phyloP scores from a whole-genome alignment of 805 yeast species.

The Schwanniomyces yamadae region DNA sequence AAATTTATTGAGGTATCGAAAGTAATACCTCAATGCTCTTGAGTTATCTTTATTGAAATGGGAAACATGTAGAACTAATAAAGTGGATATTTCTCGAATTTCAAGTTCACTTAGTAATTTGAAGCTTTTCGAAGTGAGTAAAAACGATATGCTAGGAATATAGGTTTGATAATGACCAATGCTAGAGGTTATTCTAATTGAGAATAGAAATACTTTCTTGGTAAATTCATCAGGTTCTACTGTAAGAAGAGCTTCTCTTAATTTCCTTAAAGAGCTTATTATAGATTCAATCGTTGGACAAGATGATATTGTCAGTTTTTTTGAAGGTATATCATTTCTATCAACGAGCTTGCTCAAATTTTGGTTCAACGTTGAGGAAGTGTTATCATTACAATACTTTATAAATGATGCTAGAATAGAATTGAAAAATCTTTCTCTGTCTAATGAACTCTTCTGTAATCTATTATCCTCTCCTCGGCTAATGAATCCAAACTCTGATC shows the following conservation, averaged over 20 bases:
- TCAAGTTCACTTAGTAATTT: slow-evolving; percentile 29
- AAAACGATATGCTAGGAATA: slow-evolving; percentile 48
- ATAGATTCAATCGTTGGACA: slow-evolving; percentile 23
- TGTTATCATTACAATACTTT: slow-evolving; percentile 27
- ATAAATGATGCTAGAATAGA: slow-evolving; percentile 31
- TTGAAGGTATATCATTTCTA: slow-evolving; percentile 6
- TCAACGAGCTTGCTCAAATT: slow-evolving; percentile 10
- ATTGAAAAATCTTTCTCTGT: slow-evolving; percentile 41
- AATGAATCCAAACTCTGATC: slow-evolving; percentile 47
- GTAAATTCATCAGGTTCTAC: slow-evolving; percentile 36
- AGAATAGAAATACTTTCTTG: slow-evolving; percentile 46
- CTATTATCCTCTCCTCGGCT: slow-evolving; percentile 60
- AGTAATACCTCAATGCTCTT: slow-evolving; percentile 30
- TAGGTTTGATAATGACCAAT: slow-evolving; percentile 54
- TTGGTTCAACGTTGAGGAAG: slow-evolving; percentile 12
- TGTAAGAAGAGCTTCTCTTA: slow-evolving; percentile 55
- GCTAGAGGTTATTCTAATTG: slow-evolving; percentile 45
- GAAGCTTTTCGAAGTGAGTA: slow-evolving; percentile 28
- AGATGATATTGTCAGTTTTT: not conserved
- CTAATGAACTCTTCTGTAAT: slow-evolving; percentile 43
- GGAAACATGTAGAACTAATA: slow-evolving; percentile 45
- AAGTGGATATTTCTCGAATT: slow-evolving; percentile 37
- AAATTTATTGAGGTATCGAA: slow-evolving; percentile 19
- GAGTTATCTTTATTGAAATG: slow-evolving; percentile 38
- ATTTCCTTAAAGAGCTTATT: slow-evolving; percentile 40